These are phyloP conservation scores for Mortierella sp. DNA, from an alignment of 371 early-diverging fungal species.

Conservation along the genomic window DNA sequence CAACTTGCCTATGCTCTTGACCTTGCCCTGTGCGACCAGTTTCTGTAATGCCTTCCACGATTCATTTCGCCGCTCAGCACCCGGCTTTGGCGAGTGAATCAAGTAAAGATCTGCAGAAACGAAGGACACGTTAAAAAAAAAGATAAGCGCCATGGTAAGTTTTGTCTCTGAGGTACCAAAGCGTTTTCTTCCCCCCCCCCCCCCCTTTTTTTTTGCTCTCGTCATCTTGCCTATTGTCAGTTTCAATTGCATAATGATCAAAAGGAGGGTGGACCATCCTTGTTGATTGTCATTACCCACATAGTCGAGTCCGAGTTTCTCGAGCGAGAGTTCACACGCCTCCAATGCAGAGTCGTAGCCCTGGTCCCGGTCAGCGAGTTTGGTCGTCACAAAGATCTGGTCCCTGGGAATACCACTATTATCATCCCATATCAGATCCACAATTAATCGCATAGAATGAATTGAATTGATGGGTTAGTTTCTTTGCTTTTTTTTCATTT, in stretches of 20 bases:
- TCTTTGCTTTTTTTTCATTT: not conserved
- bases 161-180: not conserved
- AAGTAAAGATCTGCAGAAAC: slow-evolving; percentile 74
- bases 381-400: slow-evolving; percentile 83
- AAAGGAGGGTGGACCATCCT: not conserved
- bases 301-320: slow-evolving; percentile 76
- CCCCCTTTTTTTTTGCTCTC: not conserved
- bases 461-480: not conserved
- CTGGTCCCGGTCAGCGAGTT: slow-evolving; percentile 67
- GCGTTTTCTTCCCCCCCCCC: no score
- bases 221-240: not conserved
- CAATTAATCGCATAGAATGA: not conserved
- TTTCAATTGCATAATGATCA: not conserved
- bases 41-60: slow-evolving; percentile 71
- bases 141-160: not conserved
- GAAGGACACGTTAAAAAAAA: not conserved
- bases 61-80: slow-evolving; percentile 61
- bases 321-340: slow-evolving; percentile 70
- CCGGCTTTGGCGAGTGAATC: slow-evolving; percentile 80
- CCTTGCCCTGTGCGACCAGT: slow-evolving; percentile 63
- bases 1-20: slow-evolving; percentile 67
- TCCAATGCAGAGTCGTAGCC: slow-evolving; percentile 62
- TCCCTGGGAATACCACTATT: slow-evolving; percentile 68
- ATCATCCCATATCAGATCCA: not conserved
- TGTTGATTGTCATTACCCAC: slow-evolving; percentile 59